Percentiles rank a stretch among this genome's conserved stretches.
Evolutionary conservation across 352 stramenopile genomes (phyloP).

Genomic region (Phytophthora palmivora): DNA sequence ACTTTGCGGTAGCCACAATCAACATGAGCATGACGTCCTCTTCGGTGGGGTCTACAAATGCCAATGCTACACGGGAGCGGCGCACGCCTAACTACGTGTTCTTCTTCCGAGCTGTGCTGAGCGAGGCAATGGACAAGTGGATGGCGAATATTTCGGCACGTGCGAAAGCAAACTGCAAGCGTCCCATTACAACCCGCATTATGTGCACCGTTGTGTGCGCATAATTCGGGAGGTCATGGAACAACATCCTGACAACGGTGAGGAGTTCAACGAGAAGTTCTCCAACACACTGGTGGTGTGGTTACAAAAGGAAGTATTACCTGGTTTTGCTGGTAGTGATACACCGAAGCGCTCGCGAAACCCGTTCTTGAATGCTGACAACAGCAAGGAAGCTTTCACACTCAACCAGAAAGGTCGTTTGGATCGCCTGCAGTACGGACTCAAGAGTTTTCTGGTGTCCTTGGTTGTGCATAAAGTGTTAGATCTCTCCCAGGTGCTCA

Average conservation of each 20-base stretch:
- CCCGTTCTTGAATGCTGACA: slow-evolving; percentile 83
- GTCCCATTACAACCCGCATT: slow-evolving; percentile 86
- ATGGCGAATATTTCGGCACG: slow-evolving; percentile 77
- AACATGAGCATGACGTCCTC: slow-evolving; percentile 86
- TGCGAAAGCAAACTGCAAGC: slow-evolving; percentile 73
- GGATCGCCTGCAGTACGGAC: slow-evolving; percentile 85
- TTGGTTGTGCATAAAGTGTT: slow-evolving; percentile 87
- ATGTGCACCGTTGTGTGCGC: slow-evolving; percentile 85
- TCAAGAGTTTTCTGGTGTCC: slow-evolving; percentile 87
- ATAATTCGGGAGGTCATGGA: slow-evolving; percentile 86
- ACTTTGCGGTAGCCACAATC: slow-evolving; percentile 75
- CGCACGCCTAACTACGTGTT: slow-evolving; percentile 88
- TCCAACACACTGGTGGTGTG: slow-evolving; percentile 85
- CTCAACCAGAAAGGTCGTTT: slow-evolving; percentile 86
- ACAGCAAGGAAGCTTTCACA: slow-evolving; percentile 82
- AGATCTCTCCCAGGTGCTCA: slow-evolving; percentile 84
- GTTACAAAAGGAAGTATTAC: slow-evolving; percentile 88
- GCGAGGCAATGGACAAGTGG: slow-evolving; percentile 91
- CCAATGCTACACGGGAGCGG: slow-evolving; percentile 78
- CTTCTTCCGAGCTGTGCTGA: slow-evolving; percentile 83
- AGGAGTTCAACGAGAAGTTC: slow-evolving; percentile 89
- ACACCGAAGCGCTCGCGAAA: slow-evolving; percentile 81
- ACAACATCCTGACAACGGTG: slow-evolving; percentile 81
- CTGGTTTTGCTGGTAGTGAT: slow-evolving; percentile 81
- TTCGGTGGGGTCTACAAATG: slow-evolving; percentile 71